Evolutionary conservation across 1,139 yeast genomes (phyloP).

Genomic region (Yamadazyma blattariae): DNA sequence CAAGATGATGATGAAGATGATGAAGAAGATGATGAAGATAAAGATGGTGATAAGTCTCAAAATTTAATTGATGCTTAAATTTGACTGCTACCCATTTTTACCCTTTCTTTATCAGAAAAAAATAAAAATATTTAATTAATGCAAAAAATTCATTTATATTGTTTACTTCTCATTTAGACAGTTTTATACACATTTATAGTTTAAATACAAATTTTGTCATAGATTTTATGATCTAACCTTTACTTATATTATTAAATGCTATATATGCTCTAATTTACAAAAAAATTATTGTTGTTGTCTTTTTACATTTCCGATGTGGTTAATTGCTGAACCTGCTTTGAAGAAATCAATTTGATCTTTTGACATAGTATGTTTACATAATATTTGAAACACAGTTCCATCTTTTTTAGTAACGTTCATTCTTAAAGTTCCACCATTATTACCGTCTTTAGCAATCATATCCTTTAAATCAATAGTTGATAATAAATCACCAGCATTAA

Average conservation of each 20-base stretch:
- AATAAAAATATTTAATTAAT: background rate
- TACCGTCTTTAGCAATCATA: constrained; percentile 75
- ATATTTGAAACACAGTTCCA: constrained; percentile 68
- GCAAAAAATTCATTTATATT: background rate
- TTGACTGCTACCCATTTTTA: background rate
- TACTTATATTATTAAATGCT: constrained; percentile 1
- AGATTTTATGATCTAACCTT: background rate
- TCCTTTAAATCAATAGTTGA: constrained; percentile 77
- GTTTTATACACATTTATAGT: background rate
- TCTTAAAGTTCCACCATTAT: constrained; percentile 78
- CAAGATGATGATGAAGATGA: constrained; percentile 58
- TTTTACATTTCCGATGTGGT: constrained; percentile 74
- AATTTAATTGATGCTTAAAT: constrained; percentile 53
- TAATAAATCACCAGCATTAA: constrained; percentile 73
- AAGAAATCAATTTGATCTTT: constrained; percentile 93
- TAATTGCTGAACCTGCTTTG: constrained; percentile 96
- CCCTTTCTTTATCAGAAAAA: background rate
- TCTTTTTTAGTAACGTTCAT: constrained; percentile 72
- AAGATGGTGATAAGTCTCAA: constrained; percentile 28
- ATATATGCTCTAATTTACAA: constrained; percentile 2
- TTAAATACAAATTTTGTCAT: constrained; percentile 1
- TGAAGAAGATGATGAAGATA: constrained; percentile 26
- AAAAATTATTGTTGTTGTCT: constrained; percentile 15
- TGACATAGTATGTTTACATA: constrained; percentile 93
- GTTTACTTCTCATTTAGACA: constrained; percentile 5